Percentiles rank a stretch among this genome's conserved stretches.
phyloP scores from a whole-genome alignment of 345 rosid genomes.

The Cochlearia excelsa region DNA sequence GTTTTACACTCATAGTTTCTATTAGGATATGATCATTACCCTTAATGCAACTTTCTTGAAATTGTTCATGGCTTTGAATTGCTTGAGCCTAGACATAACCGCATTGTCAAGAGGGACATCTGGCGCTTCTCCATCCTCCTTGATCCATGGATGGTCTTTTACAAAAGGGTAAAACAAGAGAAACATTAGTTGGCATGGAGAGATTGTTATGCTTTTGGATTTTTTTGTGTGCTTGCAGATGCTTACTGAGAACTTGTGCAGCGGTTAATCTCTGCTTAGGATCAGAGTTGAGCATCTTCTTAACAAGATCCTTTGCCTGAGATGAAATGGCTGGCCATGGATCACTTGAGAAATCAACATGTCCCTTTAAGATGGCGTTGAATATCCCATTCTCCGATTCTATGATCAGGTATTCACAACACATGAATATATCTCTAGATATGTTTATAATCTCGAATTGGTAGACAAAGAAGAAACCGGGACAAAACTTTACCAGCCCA shows the following conservation, averaged over 20 bases:
- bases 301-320: conserved; percentile 58
- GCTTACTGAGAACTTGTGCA: conserved; percentile 53
- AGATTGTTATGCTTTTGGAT: conserved; percentile 12
- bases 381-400: conserved; percentile 63
- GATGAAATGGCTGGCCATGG: conserved; percentile 62
- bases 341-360: conserved; percentile 55
- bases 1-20: background rate
- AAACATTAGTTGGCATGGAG: background rate
- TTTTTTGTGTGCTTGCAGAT: conserved; percentile 16
- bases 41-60: conserved; percentile 79
- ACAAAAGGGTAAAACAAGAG: background rate
- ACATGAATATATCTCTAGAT: conserved; percentile 10
- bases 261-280: conserved; percentile 60
- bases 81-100: conserved; percentile 71
- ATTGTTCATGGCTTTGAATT: conserved; percentile 73
- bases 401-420: conserved; percentile 23
- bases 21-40: conserved; percentile 35
- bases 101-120: conserved; percentile 80
- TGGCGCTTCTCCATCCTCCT: conserved; percentile 82
- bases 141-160: conserved; percentile 70
- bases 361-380: conserved; percentile 55
- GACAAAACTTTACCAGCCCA: conserved; percentile 56
- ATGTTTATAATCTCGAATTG: background rate
- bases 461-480: background rate
- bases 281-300: conserved; percentile 60